phyloP scores from a whole-genome alignment of 805 yeast species.

The Barnettozyma sp. region DNA sequence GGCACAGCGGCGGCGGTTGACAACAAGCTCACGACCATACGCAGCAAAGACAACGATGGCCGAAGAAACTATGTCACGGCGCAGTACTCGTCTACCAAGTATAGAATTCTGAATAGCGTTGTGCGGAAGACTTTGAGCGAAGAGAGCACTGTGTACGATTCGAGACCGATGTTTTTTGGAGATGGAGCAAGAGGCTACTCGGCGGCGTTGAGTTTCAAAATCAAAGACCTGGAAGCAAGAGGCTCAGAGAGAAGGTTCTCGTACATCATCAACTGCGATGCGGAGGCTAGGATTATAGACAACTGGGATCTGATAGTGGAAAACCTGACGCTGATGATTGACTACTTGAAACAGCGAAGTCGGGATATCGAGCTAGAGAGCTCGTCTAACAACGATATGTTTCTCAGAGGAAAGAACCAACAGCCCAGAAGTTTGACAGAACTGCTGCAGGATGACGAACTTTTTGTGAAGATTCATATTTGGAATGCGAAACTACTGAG shows the following conservation, averaged over 20 bases:
- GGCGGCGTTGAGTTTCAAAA: slow-evolving; percentile 51
- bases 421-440: slow-evolving; percentile 50
- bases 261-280: slow-evolving; percentile 49
- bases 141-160: slow-evolving; percentile 53
- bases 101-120: slow-evolving; percentile 49
- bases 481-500: slow-evolving; percentile 53
- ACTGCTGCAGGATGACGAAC: slow-evolving; percentile 44
- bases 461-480: slow-evolving; percentile 52
- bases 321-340: slow-evolving; percentile 35
- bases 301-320: slow-evolving; percentile 47
- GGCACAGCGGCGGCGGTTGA: slow-evolving; percentile 11
- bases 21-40: slow-evolving; percentile 27
- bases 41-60: slow-evolving; percentile 15
- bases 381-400: slow-evolving; percentile 37
- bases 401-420: slow-evolving; percentile 47
- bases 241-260: slow-evolving; percentile 69
- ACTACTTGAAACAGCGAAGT: slow-evolving; percentile 31
- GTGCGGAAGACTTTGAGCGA: slow-evolving; percentile 61
- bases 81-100: slow-evolving; percentile 52
- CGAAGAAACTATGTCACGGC: slow-evolving; percentile 40
- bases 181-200: slow-evolving; percentile 57
- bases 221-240: slow-evolving; percentile 58
- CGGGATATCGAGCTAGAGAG: slow-evolving; percentile 22
- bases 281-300: slow-evolving; percentile 43
- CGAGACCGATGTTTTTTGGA: slow-evolving; percentile 57